Evolutionary conservation across 257 asterid genomes (phyloP).

Genomic region (Solanum raphanifolium): DNA sequence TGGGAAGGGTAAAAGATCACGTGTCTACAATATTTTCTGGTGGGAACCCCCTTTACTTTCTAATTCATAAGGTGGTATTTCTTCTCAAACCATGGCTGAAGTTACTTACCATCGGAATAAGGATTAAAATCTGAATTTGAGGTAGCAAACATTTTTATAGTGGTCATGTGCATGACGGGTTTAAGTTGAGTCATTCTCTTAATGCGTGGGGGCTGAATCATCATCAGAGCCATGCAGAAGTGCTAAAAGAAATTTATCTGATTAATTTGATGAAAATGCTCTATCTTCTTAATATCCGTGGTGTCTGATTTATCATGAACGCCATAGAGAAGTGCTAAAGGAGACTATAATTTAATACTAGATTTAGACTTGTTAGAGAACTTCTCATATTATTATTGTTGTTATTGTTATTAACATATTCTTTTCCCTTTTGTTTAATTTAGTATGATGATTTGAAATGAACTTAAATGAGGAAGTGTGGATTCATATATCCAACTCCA

Average conservation of each 20-base stretch:
- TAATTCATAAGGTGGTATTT: neutral
- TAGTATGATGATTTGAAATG: neutral
- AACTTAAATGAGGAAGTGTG: neutral
- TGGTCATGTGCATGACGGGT: neutral
- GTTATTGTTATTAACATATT: neutral
- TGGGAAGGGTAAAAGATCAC: neutral
- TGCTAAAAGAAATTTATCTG: neutral
- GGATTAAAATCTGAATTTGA: neutral
- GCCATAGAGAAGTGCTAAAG: neutral
- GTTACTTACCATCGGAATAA: neutral
- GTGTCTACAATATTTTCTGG: neutral
- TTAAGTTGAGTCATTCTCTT: neutral
- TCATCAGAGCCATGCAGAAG: neutral
- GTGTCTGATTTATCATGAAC: neutral
- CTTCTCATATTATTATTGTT: neutral
- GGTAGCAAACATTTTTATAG: neutral
- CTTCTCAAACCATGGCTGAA: neutral
- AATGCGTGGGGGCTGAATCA: neutral
- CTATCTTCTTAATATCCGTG: neutral
- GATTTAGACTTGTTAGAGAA: neutral
- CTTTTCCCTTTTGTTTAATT: neutral
- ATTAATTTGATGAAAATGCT: neutral
- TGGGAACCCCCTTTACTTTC: neutral
- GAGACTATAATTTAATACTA: neutral
- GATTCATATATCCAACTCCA: neutral